These are phyloP conservation scores for Trichoderma gracile DNA, from an alignment of 2,329 filamentous ascomycete species.

Conservation along the genomic window DNA sequence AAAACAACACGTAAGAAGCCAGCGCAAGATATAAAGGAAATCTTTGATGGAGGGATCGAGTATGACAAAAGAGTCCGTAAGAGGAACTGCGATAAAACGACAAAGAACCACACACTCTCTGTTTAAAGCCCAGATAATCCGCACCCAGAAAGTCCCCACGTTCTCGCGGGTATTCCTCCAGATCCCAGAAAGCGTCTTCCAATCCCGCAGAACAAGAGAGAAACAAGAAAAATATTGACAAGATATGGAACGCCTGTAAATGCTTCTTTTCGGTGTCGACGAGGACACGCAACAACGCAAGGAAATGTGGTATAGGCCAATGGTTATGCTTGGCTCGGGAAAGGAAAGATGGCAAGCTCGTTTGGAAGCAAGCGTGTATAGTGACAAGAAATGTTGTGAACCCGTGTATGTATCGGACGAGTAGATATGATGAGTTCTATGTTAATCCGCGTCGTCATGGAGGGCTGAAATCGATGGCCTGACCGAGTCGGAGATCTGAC, in stretches of 20 bases:
- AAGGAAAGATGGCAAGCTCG: conserved; percentile 10
- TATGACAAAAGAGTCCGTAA: too few relatives aligned
- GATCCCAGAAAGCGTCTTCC: neutral
- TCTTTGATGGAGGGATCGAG: too few relatives aligned
- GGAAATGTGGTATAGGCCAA: conserved; percentile 16
- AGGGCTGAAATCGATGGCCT: conserved; percentile 52
- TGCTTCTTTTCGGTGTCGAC: conserved; percentile 20
- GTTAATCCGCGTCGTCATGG: conserved; percentile 51
- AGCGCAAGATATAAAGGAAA: too few relatives aligned
- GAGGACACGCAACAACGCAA: conserved; percentile 19
- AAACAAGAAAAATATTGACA: neutral
- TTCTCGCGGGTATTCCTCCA: neutral
- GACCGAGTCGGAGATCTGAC: conserved; percentile 54
- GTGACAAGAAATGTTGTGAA: neutral
- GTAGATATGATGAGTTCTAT: neutral
- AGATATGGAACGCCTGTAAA: conserved; percentile 24
- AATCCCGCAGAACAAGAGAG: neutral
- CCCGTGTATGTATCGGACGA: neutral
- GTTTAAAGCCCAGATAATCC: conserved; percentile 6
- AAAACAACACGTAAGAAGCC: too few relatives aligned
- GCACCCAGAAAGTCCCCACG: conserved; percentile 1
- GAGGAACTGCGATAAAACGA: too few relatives aligned
- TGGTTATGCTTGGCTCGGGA: neutral
- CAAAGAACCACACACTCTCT: too few relatives aligned
- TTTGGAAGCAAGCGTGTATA: conserved; percentile 5